Evolutionary conservation across 805 yeast genomes (phyloP), one percentile per base, ranked within the genome.

Genomic region (Wickerhamiella musiphila): DNA sequence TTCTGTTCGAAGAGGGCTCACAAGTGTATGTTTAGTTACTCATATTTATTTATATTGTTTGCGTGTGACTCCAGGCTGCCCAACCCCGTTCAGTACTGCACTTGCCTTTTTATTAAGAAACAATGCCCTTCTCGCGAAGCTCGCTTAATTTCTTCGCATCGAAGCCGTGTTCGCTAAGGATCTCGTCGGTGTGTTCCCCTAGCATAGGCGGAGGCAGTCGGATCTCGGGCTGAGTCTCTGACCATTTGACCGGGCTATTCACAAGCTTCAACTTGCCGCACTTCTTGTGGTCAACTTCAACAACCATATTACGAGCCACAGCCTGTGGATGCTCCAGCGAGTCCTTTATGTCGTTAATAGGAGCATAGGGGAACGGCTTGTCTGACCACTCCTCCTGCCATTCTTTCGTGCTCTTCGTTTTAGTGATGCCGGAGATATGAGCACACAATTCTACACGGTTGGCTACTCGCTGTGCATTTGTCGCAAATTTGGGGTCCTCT

Each of bases 231-330:
- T 47, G 54, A 9, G 59, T 48, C 23, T 43, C 43, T 23, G 56
- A 47, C 44, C 46, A 57, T 36, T 58, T 58, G n/a, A 58, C 54
- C 1, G 63, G 63, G 6, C 52, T 46, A 31, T 51, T 49, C 9
- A 58, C 57, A 32, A 58, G 36, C 36, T 56, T 52, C 23, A 58
- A 43, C 2, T 47, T 37, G 2, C 60, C 62, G 35, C 54, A 45
- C 4, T 39, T 37, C 4, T 57, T 52, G 35, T 58, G 63, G n/a
- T 48, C 51, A 4, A 54, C 49, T 7, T 41, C 39, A 19, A 47
- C 40, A 12, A 58, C 49, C 61, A 57, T 57, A 26, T 52, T 42
- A 16, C 63, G 44, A 2, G 61, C 60, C 24, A 33, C 37, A 6
- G 57, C 41, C 24, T 58, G 63, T 15, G 51, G 52, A 34, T 52